Percentiles rank a stretch among this genome's conserved stretches.
Evolutionary conservation across 2,329 filamentous ascomycete genomes (phyloP).

Genomic region (Fusarium sp.): DNA sequence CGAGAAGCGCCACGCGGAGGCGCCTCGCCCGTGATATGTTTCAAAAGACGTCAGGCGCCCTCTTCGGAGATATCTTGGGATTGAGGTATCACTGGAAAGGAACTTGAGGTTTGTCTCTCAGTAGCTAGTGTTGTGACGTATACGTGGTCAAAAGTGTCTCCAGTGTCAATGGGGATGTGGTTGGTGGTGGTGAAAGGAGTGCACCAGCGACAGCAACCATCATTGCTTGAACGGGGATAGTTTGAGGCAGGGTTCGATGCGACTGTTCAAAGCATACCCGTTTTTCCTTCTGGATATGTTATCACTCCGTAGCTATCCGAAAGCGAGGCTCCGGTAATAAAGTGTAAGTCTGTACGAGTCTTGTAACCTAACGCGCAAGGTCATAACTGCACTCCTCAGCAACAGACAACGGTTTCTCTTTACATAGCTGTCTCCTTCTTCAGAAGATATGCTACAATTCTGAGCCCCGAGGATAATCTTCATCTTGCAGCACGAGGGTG

Average conservation of each 20-base stretch:
- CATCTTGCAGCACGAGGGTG: slow-evolving; percentile 1
- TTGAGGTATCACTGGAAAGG: slow-evolving; percentile 77
- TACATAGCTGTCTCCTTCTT: neutral
- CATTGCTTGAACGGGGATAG: neutral
- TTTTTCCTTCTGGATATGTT: neutral
- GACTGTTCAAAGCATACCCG: neutral
- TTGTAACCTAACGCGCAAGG: no score
- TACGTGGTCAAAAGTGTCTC: neutral
- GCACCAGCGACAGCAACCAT: slow-evolving; percentile 9
- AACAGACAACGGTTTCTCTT: neutral
- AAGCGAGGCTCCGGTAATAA: neutral
- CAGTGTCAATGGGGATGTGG: neutral
- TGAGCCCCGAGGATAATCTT: neutral
- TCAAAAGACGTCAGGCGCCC: slow-evolving; percentile 67
- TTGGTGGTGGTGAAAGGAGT: slow-evolving; percentile 4
- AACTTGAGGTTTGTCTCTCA: slow-evolving; percentile 79
- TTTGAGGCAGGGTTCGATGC: neutral
- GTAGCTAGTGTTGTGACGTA: slow-evolving; percentile 60
- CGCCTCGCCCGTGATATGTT: slow-evolving; percentile 46
- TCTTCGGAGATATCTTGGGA: slow-evolving; percentile 79
- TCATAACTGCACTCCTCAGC: neutral
- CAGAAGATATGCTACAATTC: neutral
- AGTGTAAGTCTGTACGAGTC: no score
- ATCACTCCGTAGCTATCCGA: neutral
- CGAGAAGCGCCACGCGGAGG: slow-evolving; percentile 48